Conservation (phyloP, 805 yeast species). For the Candida methanosorbosa region DNA sequence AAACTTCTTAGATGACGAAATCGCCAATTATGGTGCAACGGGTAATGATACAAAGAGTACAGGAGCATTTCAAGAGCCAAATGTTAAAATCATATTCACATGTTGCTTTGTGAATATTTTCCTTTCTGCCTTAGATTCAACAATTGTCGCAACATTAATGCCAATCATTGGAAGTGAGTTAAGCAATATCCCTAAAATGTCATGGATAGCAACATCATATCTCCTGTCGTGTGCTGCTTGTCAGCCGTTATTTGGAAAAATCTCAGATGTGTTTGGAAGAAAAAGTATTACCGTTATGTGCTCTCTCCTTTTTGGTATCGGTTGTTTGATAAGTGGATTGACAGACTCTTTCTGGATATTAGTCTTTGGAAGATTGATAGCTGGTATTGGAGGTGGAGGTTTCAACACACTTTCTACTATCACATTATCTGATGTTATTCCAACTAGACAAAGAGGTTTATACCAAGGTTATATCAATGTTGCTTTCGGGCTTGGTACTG, state of each 20-base stretch:
- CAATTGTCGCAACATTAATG: conserved; percentile 51
- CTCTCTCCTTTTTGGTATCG: conserved; percentile 37
- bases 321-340: conserved; percentile 34
- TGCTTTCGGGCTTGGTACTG: conserved; percentile 29
- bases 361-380: conserved; percentile 41
- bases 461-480: conserved; percentile 42
- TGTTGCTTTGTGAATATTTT: conserved; percentile 32
- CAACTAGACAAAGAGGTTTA: conserved; percentile 42
- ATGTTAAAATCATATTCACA: no score
- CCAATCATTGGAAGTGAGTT: conserved; percentile 53
- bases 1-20: no score
- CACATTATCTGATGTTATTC: conserved; percentile 46
- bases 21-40: no score
- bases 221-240: conserved; percentile 63
- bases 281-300: conserved; percentile 32
- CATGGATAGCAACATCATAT: conserved; percentile 72
- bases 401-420: conserved; percentile 41
- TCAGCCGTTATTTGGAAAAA: conserved; percentile 66
- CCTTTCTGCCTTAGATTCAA: conserved; percentile 50
- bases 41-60: no score
- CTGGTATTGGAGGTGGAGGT: conserved; percentile 56
- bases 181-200: conserved; percentile 37
- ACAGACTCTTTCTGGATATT: conserved; percentile 34
- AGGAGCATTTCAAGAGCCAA: no score
- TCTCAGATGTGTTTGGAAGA: conserved; percentile 59